phyloP scores from a whole-genome alignment of 192 early-diverging fungal species.

The Entomortierella chlamydospora region DNA sequence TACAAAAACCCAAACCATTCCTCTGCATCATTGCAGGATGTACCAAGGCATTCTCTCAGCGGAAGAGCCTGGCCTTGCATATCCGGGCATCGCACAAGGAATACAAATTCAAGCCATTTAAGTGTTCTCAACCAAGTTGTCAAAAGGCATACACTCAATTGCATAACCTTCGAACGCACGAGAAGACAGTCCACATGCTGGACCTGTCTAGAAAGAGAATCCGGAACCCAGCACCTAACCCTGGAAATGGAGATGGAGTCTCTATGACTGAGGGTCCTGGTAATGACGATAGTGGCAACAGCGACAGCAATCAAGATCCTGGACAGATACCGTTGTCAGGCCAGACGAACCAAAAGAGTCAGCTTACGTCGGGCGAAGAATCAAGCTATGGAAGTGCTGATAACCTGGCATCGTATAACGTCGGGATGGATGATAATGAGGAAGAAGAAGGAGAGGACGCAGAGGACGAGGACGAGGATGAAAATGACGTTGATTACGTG shows the following conservation, averaged over 20 bases:
- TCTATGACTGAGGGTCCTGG: background rate
- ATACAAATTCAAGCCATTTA: slow-evolving; percentile 63
- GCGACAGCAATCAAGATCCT: background rate
- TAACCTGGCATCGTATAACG: background rate
- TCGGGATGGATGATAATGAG: background rate
- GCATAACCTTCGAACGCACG: slow-evolving; percentile 83
- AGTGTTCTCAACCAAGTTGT: slow-evolving; percentile 72
- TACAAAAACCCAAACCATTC: slow-evolving; percentile 69
- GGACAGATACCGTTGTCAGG: no score
- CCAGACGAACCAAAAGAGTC: background rate
- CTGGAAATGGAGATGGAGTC: background rate
- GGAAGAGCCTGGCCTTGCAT: slow-evolving; percentile 81
- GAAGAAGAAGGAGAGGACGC: slow-evolving; percentile 22
- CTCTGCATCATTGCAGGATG: slow-evolving; percentile 73
- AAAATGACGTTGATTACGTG: slow-evolving; percentile 12
- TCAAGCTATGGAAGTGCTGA: slow-evolving; percentile 14
- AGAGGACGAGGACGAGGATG: slow-evolving; percentile 8
- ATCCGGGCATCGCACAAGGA: slow-evolving; percentile 57
- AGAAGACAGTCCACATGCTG: slow-evolving; percentile 64
- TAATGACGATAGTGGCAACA: background rate
- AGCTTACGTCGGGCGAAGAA: background rate
- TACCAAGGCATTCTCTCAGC: slow-evolving; percentile 75
- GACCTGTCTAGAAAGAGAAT: slow-evolving; percentile 48
- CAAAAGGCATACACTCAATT: slow-evolving; percentile 84
- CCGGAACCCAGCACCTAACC: slow-evolving; percentile 18